Base-by-base conservation (phyloP, 2,329 filamentous ascomycete species). In the Emergomyces pasteurianus region DNA sequence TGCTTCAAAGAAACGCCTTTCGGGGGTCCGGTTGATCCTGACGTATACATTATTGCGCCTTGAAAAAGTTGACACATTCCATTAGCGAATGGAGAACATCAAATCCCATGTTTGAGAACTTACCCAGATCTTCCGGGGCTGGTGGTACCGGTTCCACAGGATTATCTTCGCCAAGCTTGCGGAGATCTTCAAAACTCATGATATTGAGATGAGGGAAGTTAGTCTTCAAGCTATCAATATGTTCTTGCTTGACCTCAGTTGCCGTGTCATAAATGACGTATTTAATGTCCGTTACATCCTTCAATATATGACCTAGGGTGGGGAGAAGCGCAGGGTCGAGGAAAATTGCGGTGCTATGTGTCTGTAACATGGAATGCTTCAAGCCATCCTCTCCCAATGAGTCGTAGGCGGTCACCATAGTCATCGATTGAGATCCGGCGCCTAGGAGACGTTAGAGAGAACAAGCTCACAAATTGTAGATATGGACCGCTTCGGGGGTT, bases 1-100 rank as follows among this genome's bases (percentile, higher is more conserved):
- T 95, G 90, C 54, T 85, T 87, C 67, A 95, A 83, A 54, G 88
- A 83, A 43, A 89, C 90, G 67, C 90, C 90, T 78, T 96, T 96
- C 61, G 90, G 90, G 16, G 87, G 81, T 46, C 90, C 90, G 0
- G 89, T 94, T 18, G 89, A 92, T 26, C 90, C 91, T 50, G 90
- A 95, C 0, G 91, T 95, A 74, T 83, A 83, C 81, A 83, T 83
- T 71, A 83, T 81, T 73, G 90, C 95, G 74, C 86, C 91, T 54
- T 18, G 38, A 47, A 21, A 38, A 54, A 18, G 38, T 38, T n/a
- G n/a, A 38, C 50, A 54, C 28, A 54, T 54, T 38, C 10, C 10
- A 38, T 54, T 54, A 54, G 50, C n/a, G n/a, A 36, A 21, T 36
- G 50, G 23, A 36, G 5, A 54, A 31, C 50, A 28, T 31, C 4